Conservation (phyloP, 768 basidiomycete genomes). For the Dioszegia crocea region DNA sequence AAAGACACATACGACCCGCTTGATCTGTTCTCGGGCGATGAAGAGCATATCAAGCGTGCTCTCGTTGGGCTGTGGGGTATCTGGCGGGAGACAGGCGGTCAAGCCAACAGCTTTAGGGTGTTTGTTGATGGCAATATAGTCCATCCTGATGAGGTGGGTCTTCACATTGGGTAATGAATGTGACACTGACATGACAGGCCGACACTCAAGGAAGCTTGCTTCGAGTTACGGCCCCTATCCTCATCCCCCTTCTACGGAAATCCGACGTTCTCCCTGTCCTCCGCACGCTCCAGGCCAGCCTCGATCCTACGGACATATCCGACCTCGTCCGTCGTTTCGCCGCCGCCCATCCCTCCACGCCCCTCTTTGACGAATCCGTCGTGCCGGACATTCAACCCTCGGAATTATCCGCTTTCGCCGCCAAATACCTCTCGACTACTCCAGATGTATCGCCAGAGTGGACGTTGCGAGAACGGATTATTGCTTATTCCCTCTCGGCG, state of each 20-base stretch:
- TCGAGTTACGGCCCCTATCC: slow-evolving; percentile 1
- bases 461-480: slow-evolving; percentile 60
- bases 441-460: slow-evolving; percentile 47
- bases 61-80: slow-evolving; percentile 66
- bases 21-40: slow-evolving; percentile 76
- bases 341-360: slow-evolving; percentile 7
- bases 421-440: slow-evolving; percentile 54
- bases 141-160: slow-evolving; percentile 59
- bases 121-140: slow-evolving; percentile 66
- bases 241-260: slow-evolving; percentile 15
- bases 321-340: slow-evolving; percentile 56
- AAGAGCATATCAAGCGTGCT: slow-evolving; percentile 61
- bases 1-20: slow-evolving; percentile 68
- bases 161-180: neutral
- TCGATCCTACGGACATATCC: slow-evolving; percentile 82
- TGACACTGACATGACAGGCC: slow-evolving; percentile 3
- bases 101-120: slow-evolving; percentile 74
- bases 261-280: slow-evolving; percentile 57
- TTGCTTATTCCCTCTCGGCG: slow-evolving; percentile 80
- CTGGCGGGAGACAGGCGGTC: slow-evolving; percentile 65
- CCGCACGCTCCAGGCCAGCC: slow-evolving; percentile 63
- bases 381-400: slow-evolving; percentile 11
- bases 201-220: slow-evolving; percentile 6
- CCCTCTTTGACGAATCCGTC: slow-evolving; percentile 19
- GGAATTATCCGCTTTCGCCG: slow-evolving; percentile 54